Evolutionary conservation across 345 rosid species (phyloP).

Genomic region (Eucalyptus cladocalyx): DNA sequence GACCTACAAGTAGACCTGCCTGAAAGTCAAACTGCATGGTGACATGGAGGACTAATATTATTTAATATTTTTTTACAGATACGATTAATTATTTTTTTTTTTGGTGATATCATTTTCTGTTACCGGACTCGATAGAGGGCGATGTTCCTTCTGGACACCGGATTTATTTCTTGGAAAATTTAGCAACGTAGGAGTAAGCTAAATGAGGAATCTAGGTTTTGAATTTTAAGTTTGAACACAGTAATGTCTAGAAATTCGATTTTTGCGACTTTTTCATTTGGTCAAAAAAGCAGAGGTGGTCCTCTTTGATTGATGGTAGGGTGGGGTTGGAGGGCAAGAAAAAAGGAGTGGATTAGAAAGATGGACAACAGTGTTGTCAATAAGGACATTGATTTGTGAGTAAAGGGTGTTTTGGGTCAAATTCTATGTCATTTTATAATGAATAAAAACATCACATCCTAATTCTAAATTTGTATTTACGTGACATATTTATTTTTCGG

Average conservation of each 20-base stretch:
- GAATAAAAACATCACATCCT: not conserved
- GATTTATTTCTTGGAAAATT: not conserved
- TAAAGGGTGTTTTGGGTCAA: not conserved
- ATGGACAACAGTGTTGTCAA: not conserved
- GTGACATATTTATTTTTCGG: fast-evolving
- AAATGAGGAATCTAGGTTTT: not conserved
- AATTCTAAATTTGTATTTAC: too few relatives aligned
- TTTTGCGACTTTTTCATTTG: not conserved
- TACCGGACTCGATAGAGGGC: not conserved
- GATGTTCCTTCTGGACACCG: not conserved
- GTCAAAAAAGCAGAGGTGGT: not conserved
- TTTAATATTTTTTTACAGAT: not conserved
- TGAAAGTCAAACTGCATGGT: not conserved
- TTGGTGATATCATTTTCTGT: not conserved
- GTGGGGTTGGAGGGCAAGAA: not conserved
- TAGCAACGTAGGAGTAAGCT: not conserved
- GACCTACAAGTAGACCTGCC: not conserved
- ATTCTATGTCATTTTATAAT: not conserved
- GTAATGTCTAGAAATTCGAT: not conserved
- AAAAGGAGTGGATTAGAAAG: not conserved
- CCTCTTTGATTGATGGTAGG: not conserved
- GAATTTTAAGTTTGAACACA: not conserved
- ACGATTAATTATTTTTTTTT: not conserved
- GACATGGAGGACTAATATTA: not conserved
- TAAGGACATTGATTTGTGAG: not conserved